Percentiles rank a stretch among this genome's conserved stretches.
Conservation (phyloP, 129 eudicot species). For the Erigeron canadensis region DNA sequence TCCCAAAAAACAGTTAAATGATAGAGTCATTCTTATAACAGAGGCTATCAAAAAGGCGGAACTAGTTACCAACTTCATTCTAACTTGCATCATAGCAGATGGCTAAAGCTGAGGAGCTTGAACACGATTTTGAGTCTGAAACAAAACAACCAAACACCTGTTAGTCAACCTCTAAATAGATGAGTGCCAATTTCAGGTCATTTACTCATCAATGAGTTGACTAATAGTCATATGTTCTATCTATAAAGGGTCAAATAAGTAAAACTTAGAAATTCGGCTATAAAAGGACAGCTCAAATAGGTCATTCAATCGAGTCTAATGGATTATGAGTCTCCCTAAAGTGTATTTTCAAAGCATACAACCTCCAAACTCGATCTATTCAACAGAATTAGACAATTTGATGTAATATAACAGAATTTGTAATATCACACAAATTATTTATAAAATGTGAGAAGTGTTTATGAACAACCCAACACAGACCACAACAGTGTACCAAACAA, state of each 20-base stretch:
- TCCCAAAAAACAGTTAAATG: slow-evolving; percentile 21
- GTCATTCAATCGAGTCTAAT: neutral
- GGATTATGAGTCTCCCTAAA: neutral
- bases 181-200: neutral
- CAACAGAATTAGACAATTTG: neutral
- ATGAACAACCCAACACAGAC: too few species aligned
- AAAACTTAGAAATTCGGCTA: neutral
- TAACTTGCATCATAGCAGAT: slow-evolving; percentile 50
- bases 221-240: neutral
- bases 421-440: too few species aligned
- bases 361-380: neutral
- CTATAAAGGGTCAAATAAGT: neutral
- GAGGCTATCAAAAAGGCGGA: slow-evolving; percentile 12
- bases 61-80: slow-evolving; percentile 28
- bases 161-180: slow-evolving; percentile 9
- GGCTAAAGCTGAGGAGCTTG: slow-evolving; percentile 43
- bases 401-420: neutral
- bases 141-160: slow-evolving; percentile 9
- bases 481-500: neutral
- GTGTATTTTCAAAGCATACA: neutral
- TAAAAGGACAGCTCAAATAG: neutral
- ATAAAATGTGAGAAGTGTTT: too few species aligned
- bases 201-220: neutral
- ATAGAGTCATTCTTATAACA: slow-evolving; percentile 16
- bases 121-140: slow-evolving; percentile 46